Base-by-base conservation (phyloP, 1,284 basidiomycete species). In the Boletus mariae region DNA sequence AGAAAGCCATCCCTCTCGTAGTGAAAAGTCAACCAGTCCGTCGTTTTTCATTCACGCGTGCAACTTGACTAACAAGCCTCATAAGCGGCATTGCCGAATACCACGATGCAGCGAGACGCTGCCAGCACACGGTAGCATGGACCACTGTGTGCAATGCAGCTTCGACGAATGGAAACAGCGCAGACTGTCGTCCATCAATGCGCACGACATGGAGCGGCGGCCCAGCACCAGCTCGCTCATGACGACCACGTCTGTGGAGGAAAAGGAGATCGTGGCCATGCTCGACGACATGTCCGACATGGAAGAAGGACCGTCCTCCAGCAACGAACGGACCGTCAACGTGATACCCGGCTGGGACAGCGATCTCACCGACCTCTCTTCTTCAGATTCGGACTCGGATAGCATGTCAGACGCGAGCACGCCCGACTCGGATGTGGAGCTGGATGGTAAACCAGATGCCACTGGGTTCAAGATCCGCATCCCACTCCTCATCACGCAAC, bases 301-400 rank as follows among this genome's bases (percentile, higher is more conserved):
- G 2, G 58, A 57, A 11, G 12, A 49, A 45, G 11, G 41, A 34
- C 8, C 25, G 1, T 8, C 49, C 1, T 48, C 54, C 0, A 32
- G 40, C 41, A 46, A 54, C 43, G 25, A 17, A 32, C 15, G 47
- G 29, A 15, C 6, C 0, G 15, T 4, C 20, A 7, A 23, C 3
- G 25, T 35, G 2, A 53, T 63, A 26, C 50, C 57, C 2, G 61
- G 62, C 26, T 67, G 70, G 69, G 63, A 69, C 37, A 71, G 69
- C 20, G 66, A 71, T 47, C 57, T 71, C 41, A 63, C 60, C 13
- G 59, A 65, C 5, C 55, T 67, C 29, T 56, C 58, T 43, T 47
- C 42, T 15, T 59, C 60, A n/a, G 54, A 54, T 37, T 40, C 47
- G 0, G 63, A 57, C 17, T n/a, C 43, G 4, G 60, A 51, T 7